Evolutionary conservation across 495 filamentous ascomycete species (phyloP).

Genomic region (Penicillium desertorum): DNA sequence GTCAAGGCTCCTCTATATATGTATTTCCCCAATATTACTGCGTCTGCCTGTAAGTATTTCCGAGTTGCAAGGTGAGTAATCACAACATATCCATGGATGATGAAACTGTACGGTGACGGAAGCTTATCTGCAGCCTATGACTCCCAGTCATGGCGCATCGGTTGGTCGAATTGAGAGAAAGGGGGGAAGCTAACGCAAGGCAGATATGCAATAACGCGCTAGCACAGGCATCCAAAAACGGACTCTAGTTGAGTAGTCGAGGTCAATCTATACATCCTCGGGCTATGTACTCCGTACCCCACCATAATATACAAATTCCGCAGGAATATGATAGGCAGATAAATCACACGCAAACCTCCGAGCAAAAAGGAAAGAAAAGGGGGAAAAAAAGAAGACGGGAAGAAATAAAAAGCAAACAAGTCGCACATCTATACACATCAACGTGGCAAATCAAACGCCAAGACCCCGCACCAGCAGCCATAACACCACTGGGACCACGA

Average conservation of each 20-base stretch:
- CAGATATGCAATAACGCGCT: slow-evolving; percentile 8
- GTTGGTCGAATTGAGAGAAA: neutral
- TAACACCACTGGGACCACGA: slow-evolving; percentile 90
- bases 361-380: neutral
- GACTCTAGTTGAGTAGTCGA: neutral
- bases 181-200: slow-evolving; percentile 1
- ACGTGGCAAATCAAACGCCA: slow-evolving; percentile 52
- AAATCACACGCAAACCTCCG: slow-evolving; percentile 4
- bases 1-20: neutral
- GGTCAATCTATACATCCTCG: slow-evolving; percentile 4
- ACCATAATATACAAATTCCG: slow-evolving; percentile 10
- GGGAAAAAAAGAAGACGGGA: neutral
- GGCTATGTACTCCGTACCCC: slow-evolving; percentile 9
- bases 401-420: slow-evolving; percentile 3
- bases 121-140: slow-evolving; percentile 19
- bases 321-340: neutral
- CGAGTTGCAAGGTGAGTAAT: too few relatives aligned
- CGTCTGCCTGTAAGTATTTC: neutral
- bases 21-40: neutral
- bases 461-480: slow-evolving; percentile 86
- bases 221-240: slow-evolving; percentile 10
- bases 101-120: slow-evolving; percentile 6
- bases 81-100: too few relatives aligned
- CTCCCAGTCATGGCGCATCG: neutral
- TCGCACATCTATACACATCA: slow-evolving; percentile 12